Percentiles rank a stretch among this genome's conserved stretches.
These are phyloP conservation scores for Lepraria neglecta DNA, from an alignment of 495 filamentous ascomycete genomes.

Conservation along the genomic window DNA sequence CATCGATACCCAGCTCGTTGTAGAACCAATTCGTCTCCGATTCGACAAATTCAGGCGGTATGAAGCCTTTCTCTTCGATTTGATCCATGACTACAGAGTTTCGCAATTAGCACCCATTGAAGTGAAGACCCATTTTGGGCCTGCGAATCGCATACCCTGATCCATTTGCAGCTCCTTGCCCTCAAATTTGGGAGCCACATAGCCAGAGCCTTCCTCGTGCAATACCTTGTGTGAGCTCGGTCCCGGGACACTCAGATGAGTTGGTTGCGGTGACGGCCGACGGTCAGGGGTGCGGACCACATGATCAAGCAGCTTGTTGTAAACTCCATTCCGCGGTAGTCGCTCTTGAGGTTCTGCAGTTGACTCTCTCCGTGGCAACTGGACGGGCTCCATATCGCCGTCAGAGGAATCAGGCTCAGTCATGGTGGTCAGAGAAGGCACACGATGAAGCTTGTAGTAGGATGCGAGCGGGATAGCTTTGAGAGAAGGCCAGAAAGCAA, in stretches of 20 bases:
- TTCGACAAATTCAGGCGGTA: constrained; percentile 75
- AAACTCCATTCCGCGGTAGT: constrained; percentile 27
- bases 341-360: constrained; percentile 19
- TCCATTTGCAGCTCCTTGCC: constrained; percentile 94
- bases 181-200: constrained; percentile 90
- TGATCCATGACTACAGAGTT: constrained; percentile 56
- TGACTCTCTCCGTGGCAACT: constrained; percentile 22
- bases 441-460: constrained; percentile 30
- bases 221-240: constrained; percentile 57
- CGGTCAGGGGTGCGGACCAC: constrained; percentile 53
- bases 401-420: constrained; percentile 15
- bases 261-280: constrained; percentile 83
- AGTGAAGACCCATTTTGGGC: not conserved
- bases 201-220: constrained; percentile 87
- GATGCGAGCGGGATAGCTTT: constrained; percentile 28
- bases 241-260: constrained; percentile 73
- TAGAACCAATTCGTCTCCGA: constrained; percentile 94
- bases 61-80: constrained; percentile 74
- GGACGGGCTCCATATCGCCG: constrained; percentile 11
- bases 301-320: constrained; percentile 60
- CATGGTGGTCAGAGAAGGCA: constrained; percentile 26
- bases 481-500: constrained; percentile 24
- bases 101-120: constrained; percentile 13
- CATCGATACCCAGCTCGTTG: constrained; percentile 92
- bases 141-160: constrained; percentile 51